These are phyloP conservation scores for Prunus padus DNA, from an alignment of 306 rosid genomes.

Conservation along the genomic window DNA sequence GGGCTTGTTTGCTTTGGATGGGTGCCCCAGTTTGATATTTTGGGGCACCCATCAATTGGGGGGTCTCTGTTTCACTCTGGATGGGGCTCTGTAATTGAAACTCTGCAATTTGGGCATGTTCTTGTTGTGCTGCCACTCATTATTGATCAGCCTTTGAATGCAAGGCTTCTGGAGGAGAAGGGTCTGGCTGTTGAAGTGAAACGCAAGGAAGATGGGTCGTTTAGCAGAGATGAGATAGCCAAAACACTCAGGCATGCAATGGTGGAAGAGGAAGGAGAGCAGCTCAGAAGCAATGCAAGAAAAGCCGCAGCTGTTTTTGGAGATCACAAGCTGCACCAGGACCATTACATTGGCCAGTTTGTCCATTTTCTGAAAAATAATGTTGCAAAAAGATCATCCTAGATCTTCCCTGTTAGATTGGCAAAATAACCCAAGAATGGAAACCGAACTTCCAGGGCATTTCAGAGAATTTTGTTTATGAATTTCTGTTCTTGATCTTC, in stretches of 20 bases:
- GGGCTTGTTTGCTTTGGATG: conserved; percentile 33
- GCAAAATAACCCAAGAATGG: too few relatives aligned
- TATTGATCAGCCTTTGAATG: conserved; percentile 42
- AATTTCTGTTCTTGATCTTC: too few relatives aligned
- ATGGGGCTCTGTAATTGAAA: conserved; percentile 46
- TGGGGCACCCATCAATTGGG: conserved; percentile 43
- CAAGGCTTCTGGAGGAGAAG: conserved; percentile 38
- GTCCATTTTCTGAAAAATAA: conserved; percentile 10
- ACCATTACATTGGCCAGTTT: conserved; percentile 10
- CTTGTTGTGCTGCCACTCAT: conserved; percentile 42
- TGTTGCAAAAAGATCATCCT: background rate
- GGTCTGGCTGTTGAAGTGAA: conserved; percentile 38
- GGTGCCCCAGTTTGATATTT: conserved; percentile 42
- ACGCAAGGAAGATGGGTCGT: conserved; percentile 39
- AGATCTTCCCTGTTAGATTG: too few relatives aligned
- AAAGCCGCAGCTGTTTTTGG: conserved; percentile 29
- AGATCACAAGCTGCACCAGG: conserved; percentile 22
- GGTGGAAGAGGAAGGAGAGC: conserved; percentile 41
- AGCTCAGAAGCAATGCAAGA: conserved; percentile 23
- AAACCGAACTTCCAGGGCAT: too few relatives aligned
- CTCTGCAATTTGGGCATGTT: conserved; percentile 36
- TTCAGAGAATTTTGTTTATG: too few relatives aligned
- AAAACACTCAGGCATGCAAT: conserved; percentile 29
- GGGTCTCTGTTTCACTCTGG: conserved; percentile 46
- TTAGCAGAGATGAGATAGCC: conserved; percentile 34